phyloP scores from a whole-genome alignment of 805 yeast species.

The Candida chauliodis region DNA sequence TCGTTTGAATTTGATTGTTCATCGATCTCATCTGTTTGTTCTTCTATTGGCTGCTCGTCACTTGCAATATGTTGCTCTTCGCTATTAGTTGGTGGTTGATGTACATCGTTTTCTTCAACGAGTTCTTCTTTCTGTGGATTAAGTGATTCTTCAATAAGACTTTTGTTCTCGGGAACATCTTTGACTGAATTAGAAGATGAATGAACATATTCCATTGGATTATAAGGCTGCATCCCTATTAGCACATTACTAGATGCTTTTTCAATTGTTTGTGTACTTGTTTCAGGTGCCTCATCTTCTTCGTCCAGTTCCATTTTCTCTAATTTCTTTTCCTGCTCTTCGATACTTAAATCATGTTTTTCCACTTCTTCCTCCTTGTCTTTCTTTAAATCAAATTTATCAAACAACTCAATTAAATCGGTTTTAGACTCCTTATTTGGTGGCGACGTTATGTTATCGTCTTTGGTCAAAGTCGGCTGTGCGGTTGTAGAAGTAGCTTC shows the following conservation, averaged over 20 bases:
- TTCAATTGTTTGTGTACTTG: background rate
- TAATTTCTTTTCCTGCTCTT: slow-evolving; percentile 2
- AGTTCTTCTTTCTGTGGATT: no score
- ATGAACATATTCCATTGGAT: no score
- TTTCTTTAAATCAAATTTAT: slow-evolving; percentile 27
- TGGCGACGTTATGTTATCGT: background rate
- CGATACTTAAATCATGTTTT: background rate
- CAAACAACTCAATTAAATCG: slow-evolving; percentile 32
- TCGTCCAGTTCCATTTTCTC: slow-evolving; percentile 7
- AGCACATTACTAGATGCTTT: background rate
- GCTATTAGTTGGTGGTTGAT: no score
- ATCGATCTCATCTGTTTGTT: no score
- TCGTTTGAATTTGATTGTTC: no score
- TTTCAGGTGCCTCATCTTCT: background rate
- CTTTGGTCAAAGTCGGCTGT: slow-evolving; percentile 1
- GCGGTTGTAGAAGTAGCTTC: background rate
- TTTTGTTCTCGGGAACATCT: no score
- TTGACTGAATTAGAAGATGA: no score
- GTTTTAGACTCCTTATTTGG: slow-evolving; percentile 7
- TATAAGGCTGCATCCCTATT: slow-evolving; percentile 22
- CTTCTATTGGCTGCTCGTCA: no score
- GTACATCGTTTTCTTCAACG: no score
- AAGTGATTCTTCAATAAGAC: no score
- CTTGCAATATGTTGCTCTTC: no score
- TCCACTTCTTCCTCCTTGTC: slow-evolving; percentile 1